phyloP scores from a whole-genome alignment of 2,329 filamentous ascomycete species.

The Nemania serpens region DNA sequence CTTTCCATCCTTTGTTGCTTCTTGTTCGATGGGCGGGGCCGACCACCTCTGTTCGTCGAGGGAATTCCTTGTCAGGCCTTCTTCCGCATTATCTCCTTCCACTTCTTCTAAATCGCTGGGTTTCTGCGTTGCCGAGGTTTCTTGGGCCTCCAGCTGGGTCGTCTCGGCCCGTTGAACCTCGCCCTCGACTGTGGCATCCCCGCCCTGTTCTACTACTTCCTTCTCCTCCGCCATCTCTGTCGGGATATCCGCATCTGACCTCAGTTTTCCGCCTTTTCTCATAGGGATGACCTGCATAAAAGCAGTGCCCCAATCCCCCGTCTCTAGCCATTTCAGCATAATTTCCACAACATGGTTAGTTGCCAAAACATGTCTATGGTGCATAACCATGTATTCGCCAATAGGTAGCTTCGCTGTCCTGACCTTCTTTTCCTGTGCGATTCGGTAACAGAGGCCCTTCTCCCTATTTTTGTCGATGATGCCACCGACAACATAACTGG shows the following conservation, averaged over 20 bases:
- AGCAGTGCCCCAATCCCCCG: conserved; percentile 86
- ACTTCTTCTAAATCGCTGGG: neutral
- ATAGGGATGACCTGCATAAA: conserved; percentile 89
- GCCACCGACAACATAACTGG: conserved; percentile 90
- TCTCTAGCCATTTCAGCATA: conserved; percentile 91
- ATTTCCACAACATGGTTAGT: conserved; percentile 98
- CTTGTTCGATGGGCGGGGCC: conserved; percentile 27
- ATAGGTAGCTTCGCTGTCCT: conserved; percentile 92
- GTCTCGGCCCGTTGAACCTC: conserved; percentile 3
- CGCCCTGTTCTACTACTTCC: neutral
- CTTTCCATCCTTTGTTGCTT: neutral
- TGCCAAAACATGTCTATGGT: conserved; percentile 80
- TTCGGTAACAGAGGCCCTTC: conserved; percentile 89
- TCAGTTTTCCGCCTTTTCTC: conserved; percentile 80
- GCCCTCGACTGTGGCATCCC: neutral
- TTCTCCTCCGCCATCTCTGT: neutral
- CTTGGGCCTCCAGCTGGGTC: neutral
- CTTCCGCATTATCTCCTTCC: conserved; percentile 32
- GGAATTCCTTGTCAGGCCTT: conserved; percentile 31
- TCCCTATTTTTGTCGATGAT: conserved; percentile 96
- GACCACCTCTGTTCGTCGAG: conserved; percentile 33
- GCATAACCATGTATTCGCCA: conserved; percentile 92
- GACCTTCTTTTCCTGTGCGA: conserved; percentile 74
- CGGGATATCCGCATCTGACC: conserved; percentile 40
- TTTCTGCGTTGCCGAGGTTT: conserved; percentile 2